Evolutionary conservation across 2,329 filamentous ascomycete genomes (phyloP), one percentile per base, ranked within the genome.

Genomic region (Pseudocercospora cruenta): DNA sequence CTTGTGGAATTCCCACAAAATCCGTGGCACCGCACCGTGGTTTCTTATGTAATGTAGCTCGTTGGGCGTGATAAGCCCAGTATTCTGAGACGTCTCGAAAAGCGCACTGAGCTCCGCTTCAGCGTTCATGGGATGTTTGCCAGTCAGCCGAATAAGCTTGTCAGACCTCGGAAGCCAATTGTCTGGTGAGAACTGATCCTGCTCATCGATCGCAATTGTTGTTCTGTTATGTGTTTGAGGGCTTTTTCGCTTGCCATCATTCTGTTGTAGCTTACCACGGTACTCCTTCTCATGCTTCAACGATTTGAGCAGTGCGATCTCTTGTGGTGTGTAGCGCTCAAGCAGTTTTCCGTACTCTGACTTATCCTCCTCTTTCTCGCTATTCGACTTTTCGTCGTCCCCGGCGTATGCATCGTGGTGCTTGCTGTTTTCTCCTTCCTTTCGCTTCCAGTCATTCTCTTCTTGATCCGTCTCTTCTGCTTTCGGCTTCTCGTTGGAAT

Each of bases 81-180:
- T 53, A 8, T 51, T 61, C 28, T 61, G 59, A 16, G 54, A 47
- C 4, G 79, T 80, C 0, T 82, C 77, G 61, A 80, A 83, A 0
- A 86, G 78, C 12, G 72, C 71, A 1, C 73, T 73, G 1, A 86
- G 76, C 0, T 79, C 67, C 0, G 82, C 73, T 70, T 86, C 84
- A 2, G 79, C 82, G 63, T 87, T 86, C 63, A 87, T 67, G 0
- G 84, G 84, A 71, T 86, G 84, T 53, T 84, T 84, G 3, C 84
- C 84, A 0, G 83, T 86, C 19, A 84, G 69, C 0, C 85, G 81
- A 39, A 85, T 82, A 4, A 86, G 77, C 26, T 82, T 71, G 0
- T 76, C 74, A 1, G 78, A 80, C 8, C 83, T 79, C 3, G 83
- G 83, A 1, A 86, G 76, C 84, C 84, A 86, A 65, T 85, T 86